phyloP scores from a whole-genome alignment of 768 basidiomycete genomes.

The Neoboletus brunneissimus region DNA sequence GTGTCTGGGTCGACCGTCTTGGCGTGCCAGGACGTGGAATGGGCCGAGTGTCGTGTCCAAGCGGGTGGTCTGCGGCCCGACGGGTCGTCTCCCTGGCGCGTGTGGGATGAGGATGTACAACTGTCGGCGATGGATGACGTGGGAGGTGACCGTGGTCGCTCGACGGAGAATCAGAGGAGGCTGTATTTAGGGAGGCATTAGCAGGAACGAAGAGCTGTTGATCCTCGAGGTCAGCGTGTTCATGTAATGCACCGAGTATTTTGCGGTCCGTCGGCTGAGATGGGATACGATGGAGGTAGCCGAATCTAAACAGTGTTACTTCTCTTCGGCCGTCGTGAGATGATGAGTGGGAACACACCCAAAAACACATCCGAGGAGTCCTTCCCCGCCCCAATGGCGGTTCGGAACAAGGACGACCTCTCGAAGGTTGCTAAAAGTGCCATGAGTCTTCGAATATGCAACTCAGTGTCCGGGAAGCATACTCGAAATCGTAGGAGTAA shows the following conservation, averaged over 20 bases:
- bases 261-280: slow-evolving; percentile 61
- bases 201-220: slow-evolving; percentile 75
- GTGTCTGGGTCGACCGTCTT: slow-evolving; percentile 26
- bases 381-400: slow-evolving; percentile 96
- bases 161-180: neutral
- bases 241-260: slow-evolving; percentile 54
- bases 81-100: slow-evolving; percentile 20
- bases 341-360: slow-evolving; percentile 54
- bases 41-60: slow-evolving; percentile 19
- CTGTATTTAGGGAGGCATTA: slow-evolving; percentile 36
- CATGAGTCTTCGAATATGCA: slow-evolving; percentile 6
- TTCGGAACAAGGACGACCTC: slow-evolving; percentile 96
- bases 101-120: slow-evolving; percentile 32
- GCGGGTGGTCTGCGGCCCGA: slow-evolving; percentile 11
- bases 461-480: slow-evolving; percentile 31
- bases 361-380: slow-evolving; percentile 91
- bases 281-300: slow-evolving; percentile 91
- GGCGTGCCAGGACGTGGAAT: slow-evolving; percentile 28
- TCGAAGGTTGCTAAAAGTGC: slow-evolving; percentile 65
- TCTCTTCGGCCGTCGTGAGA: neutral
- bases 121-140: slow-evolving; percentile 12
- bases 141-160: slow-evolving; percentile 8
- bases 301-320: slow-evolving; percentile 54
- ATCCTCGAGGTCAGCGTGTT: slow-evolving; percentile 54
- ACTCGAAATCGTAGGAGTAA: slow-evolving; percentile 97